Evolutionary conservation across 164 flowering plant genomes (phyloP), one percentile per base, ranked within the genome.

Genomic region (Amborella trichopoda): DNA sequence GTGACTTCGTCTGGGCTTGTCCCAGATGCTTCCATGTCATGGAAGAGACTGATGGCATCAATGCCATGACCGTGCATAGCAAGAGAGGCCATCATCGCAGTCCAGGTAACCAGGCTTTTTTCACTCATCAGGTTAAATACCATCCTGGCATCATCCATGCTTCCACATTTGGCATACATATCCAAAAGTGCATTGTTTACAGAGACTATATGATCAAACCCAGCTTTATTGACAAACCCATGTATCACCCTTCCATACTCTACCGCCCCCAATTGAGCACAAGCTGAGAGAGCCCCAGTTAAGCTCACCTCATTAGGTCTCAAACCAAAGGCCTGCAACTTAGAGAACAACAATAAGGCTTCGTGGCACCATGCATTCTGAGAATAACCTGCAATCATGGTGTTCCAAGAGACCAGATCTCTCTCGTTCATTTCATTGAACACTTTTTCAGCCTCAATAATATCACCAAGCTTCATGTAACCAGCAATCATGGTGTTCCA

Each of bases 51-150:
- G 25, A 76, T 49, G 18, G 85, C 79, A 50, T 76, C 77, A 41
- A 69, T 58, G 8, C 77, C 94, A 49, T 60, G 47, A 22, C 94
- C 94, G 41, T 78, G 78, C 77, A 72, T 76, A 26, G 88, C 88
- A 16, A 78, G 68, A 8, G 69, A 77, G 1, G 70, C 75, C 18
- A 83, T 70, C 76, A 83, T 73, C 3, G 79, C 53, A 12, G 80
- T 74, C 85, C 83, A 83, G 28, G 83, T 72, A 53, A 83, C 64
- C 28, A 76, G 41, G 37, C 41, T 70, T 58, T 57, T 72, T 22
- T 63, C 56, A 12, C 55, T 51, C 77, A 76, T 76, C 33, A 40
- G 44, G 20, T 70, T 52, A 57, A 80, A 83, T 28, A 83, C 70
- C 48, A 63, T 61, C 26, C 44, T 66, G 42, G 88, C 79, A 81